These are phyloP conservation scores for Elongisporangium anandrum DNA, from an alignment of 352 stramenopile species.

Conservation along the genomic window DNA sequence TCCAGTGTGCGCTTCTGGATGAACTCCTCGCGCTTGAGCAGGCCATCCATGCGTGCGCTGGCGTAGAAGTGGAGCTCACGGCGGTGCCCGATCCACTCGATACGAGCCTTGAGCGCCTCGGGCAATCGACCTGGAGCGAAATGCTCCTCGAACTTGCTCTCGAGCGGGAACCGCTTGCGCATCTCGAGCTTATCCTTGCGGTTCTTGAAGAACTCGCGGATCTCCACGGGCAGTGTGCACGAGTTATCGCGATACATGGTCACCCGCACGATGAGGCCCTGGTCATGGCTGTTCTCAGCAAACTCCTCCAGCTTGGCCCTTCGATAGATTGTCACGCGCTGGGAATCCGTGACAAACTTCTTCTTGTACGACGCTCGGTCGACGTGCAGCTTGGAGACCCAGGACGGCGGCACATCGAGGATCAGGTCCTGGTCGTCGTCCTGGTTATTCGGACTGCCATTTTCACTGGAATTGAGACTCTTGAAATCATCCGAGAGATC, in stretches of 20 bases:
- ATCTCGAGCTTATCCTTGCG: conserved; percentile 87
- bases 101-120: conserved; percentile 69
- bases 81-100: conserved; percentile 85
- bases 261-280: conserved; percentile 84
- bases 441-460: conserved; percentile 32
- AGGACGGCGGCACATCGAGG: conserved; percentile 83
- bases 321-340: conserved; percentile 87
- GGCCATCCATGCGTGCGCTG: conserved; percentile 83
- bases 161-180: conserved; percentile 72
- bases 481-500: conserved; percentile 64
- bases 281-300: conserved; percentile 81
- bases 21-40: conserved; percentile 81
- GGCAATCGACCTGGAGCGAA: conserved; percentile 69
- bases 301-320: conserved; percentile 93
- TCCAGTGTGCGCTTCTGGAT: conserved; percentile 88
- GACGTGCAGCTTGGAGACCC: conserved; percentile 76
- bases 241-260: conserved; percentile 78
- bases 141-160: conserved; percentile 83
- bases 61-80: conserved; percentile 91
- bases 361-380: conserved; percentile 72
- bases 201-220: conserved; percentile 91
- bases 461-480: conserved; percentile 31
- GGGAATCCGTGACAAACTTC: conserved; percentile 81
- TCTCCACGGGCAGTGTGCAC: conserved; percentile 81
- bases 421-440: conserved; percentile 60